phyloP scores from a whole-genome alignment of 179 eudicot species.

The Spinacia oleracea region DNA sequence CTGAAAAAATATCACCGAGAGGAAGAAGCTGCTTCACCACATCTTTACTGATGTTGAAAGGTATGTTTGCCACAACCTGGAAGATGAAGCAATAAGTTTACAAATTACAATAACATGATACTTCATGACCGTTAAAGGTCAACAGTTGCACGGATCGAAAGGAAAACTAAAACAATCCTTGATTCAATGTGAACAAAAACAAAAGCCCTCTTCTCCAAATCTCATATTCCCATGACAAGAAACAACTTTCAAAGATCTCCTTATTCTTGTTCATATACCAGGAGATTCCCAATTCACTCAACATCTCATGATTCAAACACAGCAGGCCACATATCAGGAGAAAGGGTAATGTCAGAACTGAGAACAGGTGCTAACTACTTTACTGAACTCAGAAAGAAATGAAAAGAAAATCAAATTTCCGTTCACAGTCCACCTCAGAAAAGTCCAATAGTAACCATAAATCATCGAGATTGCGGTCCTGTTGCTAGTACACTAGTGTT shows the following conservation, averaged over 20 bases:
- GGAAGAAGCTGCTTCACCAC: slow-evolving; percentile 91
- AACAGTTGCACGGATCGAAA: background rate
- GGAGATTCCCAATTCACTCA: background rate
- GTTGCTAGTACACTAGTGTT: background rate
- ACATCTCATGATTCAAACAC: background rate
- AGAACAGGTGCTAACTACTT: background rate
- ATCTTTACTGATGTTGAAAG: slow-evolving; percentile 94
- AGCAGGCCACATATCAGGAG: background rate
- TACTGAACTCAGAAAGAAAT: background rate
- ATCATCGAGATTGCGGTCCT: background rate
- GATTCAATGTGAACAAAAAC: background rate
- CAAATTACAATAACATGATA: background rate
- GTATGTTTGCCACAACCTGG: slow-evolving; percentile 90
- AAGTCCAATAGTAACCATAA: background rate
- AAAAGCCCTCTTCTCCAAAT: background rate
- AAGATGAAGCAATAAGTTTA: slow-evolving; percentile 5
- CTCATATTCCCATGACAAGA: background rate
- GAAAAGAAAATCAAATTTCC: background rate
- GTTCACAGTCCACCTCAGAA: background rate
- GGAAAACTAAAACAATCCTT: background rate
- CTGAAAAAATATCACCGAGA: slow-evolving; percentile 93
- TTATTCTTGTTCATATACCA: background rate
- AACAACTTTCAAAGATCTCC: background rate
- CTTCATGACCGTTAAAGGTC: background rate
- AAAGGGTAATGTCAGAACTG: background rate